Evolutionary conservation across 345 rosid genomes (phyloP).

Genomic region (Syzygium aqueum): DNA sequence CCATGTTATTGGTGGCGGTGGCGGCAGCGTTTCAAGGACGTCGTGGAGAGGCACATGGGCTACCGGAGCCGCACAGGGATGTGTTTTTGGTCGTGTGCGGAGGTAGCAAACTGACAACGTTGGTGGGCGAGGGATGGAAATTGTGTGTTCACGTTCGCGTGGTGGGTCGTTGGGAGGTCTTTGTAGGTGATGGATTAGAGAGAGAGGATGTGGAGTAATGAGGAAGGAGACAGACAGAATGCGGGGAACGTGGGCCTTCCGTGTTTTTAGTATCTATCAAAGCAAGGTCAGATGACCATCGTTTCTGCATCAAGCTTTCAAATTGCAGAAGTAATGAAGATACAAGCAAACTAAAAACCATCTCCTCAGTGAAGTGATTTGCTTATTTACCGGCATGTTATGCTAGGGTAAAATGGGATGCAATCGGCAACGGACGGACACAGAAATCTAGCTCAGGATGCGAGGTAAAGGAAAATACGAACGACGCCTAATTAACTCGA

Average conservation of each 20-base stretch:
- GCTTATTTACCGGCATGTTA: neutral
- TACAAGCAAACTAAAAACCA: neutral
- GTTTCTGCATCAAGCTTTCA: neutral
- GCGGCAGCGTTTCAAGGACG: neutral
- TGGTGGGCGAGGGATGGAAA: neutral
- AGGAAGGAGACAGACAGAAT: neutral
- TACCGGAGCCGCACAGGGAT: neutral
- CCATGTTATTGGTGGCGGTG: neutral
- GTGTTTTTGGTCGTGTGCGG: neutral
- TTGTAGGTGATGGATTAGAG: neutral
- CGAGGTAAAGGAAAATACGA: neutral
- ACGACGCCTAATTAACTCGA: too few species aligned
- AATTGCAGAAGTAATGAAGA: neutral
- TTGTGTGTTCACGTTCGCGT: neutral
- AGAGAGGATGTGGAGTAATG: neutral
- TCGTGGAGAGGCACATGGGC: neutral
- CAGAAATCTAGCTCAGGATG: neutral
- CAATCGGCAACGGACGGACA: neutral
- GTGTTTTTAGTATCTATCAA: neutral
- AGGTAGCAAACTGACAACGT: neutral
- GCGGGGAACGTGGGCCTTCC: neutral
- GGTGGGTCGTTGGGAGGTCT: neutral
- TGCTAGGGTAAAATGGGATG: neutral
- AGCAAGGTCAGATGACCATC: too few species aligned
- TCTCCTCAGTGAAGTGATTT: neutral